Base-by-base conservation (phyloP, 257 asterid genomes). In the Plantago elongata region DNA sequence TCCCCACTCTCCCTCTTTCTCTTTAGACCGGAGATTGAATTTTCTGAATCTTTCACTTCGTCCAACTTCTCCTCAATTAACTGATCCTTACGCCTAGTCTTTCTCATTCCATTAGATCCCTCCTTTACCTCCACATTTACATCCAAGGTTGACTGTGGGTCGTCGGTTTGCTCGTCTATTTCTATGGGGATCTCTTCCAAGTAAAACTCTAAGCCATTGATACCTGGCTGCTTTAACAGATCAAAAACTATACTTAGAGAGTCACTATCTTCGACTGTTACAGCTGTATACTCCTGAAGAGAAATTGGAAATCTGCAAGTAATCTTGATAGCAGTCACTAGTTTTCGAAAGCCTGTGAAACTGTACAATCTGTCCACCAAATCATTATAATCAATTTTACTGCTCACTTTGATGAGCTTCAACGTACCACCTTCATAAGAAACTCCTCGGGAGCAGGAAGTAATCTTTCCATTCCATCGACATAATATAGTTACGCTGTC, bases 11-110 rank as follows among this genome's bases (percentile, higher is more conserved):
- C 42, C 47, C 70, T 42, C 73, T 60, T 56, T 67, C 54, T 60
- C 74, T 54, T 47, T 1, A 2, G 62, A 49, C 63, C 68, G 76
- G 37, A 16, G 6, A 14, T 64, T 61, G 64, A 57, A 17, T 60
- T 72, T 59, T 51, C 63, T 11, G 47, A 66, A 57, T 27, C 54
- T 67, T 73, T 67, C 72, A 70, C 45, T 45, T 59, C 60, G 65
- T 9, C 65, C 15, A 76, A 63, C 75, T 76, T 79, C 75, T 61
- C 71, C 45, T 56, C 10, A 49, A 3, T 5, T 14, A 4, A 15
- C 22, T 34, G 40, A 34, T 34, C 0, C 5, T 34, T 34, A 7
- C 7, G 40, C 4, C 2, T 34, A 34, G 5, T 3, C 40, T 4
- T 34, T 34, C 7, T 34, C 40, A 34, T 34, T 34, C 40, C 40